A percentile compares a stretch with the other conserved stretches of the same genome.
Conservation (phyloP, 1,284 basidiomycete genomes). For the Ceratobasidium sp. region DNA sequence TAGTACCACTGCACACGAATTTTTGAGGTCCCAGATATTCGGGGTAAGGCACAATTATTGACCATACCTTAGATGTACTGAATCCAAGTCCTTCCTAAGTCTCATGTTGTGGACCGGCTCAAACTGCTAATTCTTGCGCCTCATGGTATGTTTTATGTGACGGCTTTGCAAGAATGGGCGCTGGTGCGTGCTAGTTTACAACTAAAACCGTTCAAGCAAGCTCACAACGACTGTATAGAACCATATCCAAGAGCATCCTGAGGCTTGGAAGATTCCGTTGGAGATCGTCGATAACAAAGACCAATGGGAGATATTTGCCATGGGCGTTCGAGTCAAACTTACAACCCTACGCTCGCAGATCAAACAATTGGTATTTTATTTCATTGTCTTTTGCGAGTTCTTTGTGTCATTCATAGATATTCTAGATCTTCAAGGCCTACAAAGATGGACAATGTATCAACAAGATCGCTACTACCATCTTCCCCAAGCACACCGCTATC, state of each 20-base stretch:
- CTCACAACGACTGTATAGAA: background rate
- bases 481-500: background rate
- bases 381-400: background rate
- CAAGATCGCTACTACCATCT: background rate
- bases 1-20: background rate
- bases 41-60: background rate
- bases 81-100: background rate
- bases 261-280: background rate
- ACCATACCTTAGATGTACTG: too few relatives aligned
- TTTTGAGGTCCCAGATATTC: background rate
- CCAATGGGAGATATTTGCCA: background rate
- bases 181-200: conserved; percentile 12
- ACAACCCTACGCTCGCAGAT: background rate
- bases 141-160: background rate
- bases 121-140: background rate
- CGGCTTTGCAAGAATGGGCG: background rate
- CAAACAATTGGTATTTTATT: background rate
- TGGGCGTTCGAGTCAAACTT: background rate
- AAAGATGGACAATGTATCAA: background rate
- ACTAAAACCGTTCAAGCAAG: too few relatives aligned
- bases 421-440: background rate
- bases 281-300: background rate
- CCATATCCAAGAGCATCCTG: background rate
- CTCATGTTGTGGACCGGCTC: background rate
- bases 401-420: background rate